Percentiles rank a stretch among this genome's conserved stretches.
These are phyloP conservation scores for Diaporthe citrichinensis DNA, from an alignment of 2,329 filamentous ascomycete species.

Conservation along the genomic window DNA sequence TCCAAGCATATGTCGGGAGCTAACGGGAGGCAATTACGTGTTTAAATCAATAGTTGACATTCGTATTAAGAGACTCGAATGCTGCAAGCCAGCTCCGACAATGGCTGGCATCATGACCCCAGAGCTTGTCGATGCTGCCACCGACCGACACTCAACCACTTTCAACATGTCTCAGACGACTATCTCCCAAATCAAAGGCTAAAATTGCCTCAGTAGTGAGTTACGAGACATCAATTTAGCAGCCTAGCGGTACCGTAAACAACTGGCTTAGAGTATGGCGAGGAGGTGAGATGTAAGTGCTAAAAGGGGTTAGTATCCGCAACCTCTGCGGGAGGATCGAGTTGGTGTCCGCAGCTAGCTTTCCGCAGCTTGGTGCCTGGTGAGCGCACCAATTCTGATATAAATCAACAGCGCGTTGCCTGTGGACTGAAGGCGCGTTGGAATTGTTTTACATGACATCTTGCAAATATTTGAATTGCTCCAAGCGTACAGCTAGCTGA, in stretches of 20 bases:
- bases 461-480: neutral
- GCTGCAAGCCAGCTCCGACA: neutral
- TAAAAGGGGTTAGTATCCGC: slow-evolving; percentile 11
- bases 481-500: neutral
- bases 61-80: neutral
- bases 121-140: too few species aligned
- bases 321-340: neutral
- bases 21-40: neutral
- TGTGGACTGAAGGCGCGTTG: neutral
- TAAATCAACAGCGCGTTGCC: neutral
- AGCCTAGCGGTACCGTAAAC: neutral
- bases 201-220: too few species aligned
- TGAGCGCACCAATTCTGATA: neutral
- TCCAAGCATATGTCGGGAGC: neutral
- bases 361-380: neutral
- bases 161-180: too few species aligned
- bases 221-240: neutral
- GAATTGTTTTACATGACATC: too few species aligned
- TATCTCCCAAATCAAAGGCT: neutral
- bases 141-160: too few species aligned
- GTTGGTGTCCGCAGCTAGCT: neutral
- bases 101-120: too few species aligned
- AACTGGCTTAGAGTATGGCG: too few species aligned
- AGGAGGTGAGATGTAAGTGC: neutral
- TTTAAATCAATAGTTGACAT: neutral